These are phyloP conservation scores for Agrostemma githago DNA, from an alignment of 148 eudicot species.

Conservation along the genomic window DNA sequence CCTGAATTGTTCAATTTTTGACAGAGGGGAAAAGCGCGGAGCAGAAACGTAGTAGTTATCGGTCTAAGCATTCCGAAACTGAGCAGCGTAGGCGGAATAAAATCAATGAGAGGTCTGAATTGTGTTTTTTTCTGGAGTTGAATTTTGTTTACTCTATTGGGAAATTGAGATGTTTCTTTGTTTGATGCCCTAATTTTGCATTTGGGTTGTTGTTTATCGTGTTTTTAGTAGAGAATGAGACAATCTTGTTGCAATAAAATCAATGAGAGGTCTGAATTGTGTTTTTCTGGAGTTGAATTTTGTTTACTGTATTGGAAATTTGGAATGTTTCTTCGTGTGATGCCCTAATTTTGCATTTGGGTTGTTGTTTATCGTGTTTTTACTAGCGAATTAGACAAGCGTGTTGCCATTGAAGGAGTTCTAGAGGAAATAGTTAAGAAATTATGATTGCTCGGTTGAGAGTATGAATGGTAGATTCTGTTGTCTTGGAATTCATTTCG, in stretches of 20 bases:
- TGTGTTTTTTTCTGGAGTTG: background rate
- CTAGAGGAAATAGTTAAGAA: background rate
- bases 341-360: background rate
- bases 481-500: background rate
- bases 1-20: constrained; percentile 3
- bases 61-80: constrained; percentile 93
- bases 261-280: constrained; percentile 64
- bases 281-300: background rate
- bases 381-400: background rate
- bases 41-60: constrained; percentile 42
- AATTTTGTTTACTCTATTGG: background rate
- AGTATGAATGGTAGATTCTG: background rate
- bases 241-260: constrained; percentile 44
- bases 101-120: constrained; percentile 78
- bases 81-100: constrained; percentile 93
- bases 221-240: background rate
- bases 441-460: background rate
- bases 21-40: constrained; percentile 49
- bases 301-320: background rate
- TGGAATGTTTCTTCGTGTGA: background rate
- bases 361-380: background rate
- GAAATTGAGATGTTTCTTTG: background rate
- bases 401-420: background rate
- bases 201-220: constrained; percentile 3
- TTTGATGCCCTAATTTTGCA: background rate